phyloP scores from a whole-genome alignment of 768 basidiomycete genomes.

The Suillus americanus region DNA sequence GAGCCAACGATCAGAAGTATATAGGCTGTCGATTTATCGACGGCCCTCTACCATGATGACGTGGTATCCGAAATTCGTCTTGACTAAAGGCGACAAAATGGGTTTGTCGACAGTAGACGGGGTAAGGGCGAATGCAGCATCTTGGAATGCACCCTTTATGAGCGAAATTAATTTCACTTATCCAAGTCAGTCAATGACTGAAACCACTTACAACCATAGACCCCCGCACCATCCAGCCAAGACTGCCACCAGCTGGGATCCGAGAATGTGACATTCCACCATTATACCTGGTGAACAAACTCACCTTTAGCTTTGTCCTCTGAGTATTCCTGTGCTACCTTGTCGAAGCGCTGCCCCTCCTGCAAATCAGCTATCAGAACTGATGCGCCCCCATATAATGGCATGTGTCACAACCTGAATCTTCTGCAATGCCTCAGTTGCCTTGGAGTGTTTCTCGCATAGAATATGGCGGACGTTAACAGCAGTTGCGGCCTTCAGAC shows the following conservation, averaged over 20 bases:
- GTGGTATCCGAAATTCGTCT: slow-evolving; percentile 84
- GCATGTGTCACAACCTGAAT: slow-evolving; percentile 53
- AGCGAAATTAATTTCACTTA: slow-evolving; percentile 6
- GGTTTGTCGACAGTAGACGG: slow-evolving; percentile 85
- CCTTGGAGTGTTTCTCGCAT: slow-evolving; percentile 85
- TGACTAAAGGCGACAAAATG: slow-evolving; percentile 66
- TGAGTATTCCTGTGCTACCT: slow-evolving; percentile 87
- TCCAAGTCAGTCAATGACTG: not conserved
- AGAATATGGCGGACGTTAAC: slow-evolving; percentile 86
- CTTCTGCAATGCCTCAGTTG: slow-evolving; percentile 74
- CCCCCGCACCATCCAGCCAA: slow-evolving; percentile 86
- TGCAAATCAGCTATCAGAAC: slow-evolving; percentile 25
- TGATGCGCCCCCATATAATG: not conserved
- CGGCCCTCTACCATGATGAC: slow-evolving; percentile 92
- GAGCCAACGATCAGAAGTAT: not conserved
- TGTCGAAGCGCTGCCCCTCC: slow-evolving; percentile 83
- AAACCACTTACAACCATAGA: slow-evolving; percentile 68
- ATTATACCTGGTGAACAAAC: slow-evolving; percentile 4
- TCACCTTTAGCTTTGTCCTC: slow-evolving; percentile 89
- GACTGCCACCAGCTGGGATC: slow-evolving; percentile 69
- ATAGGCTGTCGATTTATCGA: slow-evolving; percentile 35
- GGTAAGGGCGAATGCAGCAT: slow-evolving; percentile 79
- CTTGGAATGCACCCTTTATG: slow-evolving; percentile 70
- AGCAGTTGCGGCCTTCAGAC: slow-evolving; percentile 75
- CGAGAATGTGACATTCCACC: slow-evolving; percentile 3